Evolutionary conservation across 163 green algal genomes (phyloP).

Genomic region (Trebouxiophyceae sp.): DNA sequence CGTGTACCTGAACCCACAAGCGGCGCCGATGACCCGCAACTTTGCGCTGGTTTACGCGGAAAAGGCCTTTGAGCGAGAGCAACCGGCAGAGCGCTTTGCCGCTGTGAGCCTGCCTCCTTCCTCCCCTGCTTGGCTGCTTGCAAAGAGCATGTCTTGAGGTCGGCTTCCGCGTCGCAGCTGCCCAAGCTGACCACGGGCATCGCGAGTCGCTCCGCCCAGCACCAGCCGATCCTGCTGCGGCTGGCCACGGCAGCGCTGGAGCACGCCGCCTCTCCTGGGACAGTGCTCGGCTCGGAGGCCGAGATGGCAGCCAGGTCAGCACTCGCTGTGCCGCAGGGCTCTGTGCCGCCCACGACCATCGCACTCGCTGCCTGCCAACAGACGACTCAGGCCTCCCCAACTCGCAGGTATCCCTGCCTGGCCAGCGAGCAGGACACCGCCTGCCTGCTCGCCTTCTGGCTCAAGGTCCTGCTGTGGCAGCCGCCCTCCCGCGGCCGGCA

Average conservation of each 20-base stretch:
- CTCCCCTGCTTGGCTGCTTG: neutral
- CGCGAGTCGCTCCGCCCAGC: constrained; percentile 32
- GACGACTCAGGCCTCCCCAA: neutral
- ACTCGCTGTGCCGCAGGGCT: neutral
- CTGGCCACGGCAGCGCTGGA: constrained; percentile 41
- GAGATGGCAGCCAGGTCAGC: neutral
- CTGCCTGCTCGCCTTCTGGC: constrained; percentile 41
- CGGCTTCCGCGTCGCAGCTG: constrained; percentile 48
- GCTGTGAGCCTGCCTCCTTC: constrained; percentile 23
- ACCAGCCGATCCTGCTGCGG: constrained; percentile 62
- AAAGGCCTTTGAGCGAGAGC: constrained; percentile 61
- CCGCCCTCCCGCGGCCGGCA: constrained; percentile 14
- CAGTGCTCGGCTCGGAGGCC: neutral
- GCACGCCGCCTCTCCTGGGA: constrained; percentile 2
- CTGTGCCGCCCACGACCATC: neutral
- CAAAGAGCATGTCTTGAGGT: neutral
- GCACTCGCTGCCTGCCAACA: neutral
- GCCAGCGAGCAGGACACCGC: constrained; percentile 12
- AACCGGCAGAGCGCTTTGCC: constrained; percentile 26
- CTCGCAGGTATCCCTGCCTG: constrained; percentile 19
- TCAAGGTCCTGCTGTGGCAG: constrained; percentile 57
- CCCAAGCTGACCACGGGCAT: constrained; percentile 54
- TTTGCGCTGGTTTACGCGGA: constrained; percentile 88
- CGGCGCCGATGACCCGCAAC: constrained; percentile 53
- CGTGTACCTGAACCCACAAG: constrained; percentile 20